Evolutionary conservation across 805 yeast genomes (phyloP).

Genomic region (Lachancea nothofagi): DNA sequence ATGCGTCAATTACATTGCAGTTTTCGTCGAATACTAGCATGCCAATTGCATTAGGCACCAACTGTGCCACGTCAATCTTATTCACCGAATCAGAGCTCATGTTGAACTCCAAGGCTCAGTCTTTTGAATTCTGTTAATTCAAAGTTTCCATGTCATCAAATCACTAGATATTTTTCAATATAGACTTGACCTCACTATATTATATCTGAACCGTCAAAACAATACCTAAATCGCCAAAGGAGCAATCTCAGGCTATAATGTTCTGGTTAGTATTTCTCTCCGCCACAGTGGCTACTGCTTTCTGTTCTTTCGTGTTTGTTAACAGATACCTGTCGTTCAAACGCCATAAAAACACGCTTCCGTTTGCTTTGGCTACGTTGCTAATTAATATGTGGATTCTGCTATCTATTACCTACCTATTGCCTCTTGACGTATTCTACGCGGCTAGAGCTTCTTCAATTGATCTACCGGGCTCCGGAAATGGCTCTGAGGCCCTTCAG

Average conservation of each 20-base stretch:
- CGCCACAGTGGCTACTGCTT: constrained; percentile 6
- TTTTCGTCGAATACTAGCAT: constrained; percentile 30
- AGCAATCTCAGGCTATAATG: neutral
- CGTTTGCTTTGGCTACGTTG: constrained; percentile 19
- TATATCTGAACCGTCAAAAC: too few species aligned
- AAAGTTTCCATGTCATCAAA: too few species aligned
- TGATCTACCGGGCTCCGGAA: neutral
- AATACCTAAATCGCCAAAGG: too few species aligned
- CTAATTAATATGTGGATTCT: constrained; percentile 25
- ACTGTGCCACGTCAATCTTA: constrained; percentile 11
- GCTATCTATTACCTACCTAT: constrained; percentile 25
- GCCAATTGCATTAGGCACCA: constrained; percentile 27
- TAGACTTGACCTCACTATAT: too few species aligned
- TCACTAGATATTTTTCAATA: too few species aligned
- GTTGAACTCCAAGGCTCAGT: neutral
- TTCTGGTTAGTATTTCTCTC: constrained; percentile 7
- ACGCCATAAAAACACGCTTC: constrained; percentile 24
- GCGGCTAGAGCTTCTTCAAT: constrained; percentile 9
- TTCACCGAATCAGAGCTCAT: constrained; percentile 1
- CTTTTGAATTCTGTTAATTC: neutral
- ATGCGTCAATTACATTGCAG: constrained; percentile 26
- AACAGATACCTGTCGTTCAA: constrained; percentile 29
- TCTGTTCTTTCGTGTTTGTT: constrained; percentile 19
- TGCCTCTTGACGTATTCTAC: constrained; percentile 28
- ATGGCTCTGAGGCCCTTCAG: neutral